phyloP scores from a whole-genome alignment of 768 basidiomycete genomes.

The Rhodocollybia butyracea region DNA sequence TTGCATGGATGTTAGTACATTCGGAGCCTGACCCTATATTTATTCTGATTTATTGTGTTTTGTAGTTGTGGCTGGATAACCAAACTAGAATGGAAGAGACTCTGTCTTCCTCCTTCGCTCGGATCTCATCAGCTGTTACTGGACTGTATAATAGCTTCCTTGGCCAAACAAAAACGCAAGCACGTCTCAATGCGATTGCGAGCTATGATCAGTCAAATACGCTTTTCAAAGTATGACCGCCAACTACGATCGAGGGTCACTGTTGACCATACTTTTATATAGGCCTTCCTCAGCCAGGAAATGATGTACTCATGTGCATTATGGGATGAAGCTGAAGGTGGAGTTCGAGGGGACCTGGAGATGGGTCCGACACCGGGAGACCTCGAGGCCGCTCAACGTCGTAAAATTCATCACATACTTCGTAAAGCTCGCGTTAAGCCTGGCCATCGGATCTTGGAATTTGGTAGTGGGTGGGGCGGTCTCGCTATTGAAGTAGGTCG shows the following conservation, averaged over 20 bases:
- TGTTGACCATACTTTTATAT: not conserved
- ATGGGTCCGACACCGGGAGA: slow-evolving; percentile 57
- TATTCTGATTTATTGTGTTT: not conserved
- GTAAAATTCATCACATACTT: slow-evolving; percentile 83
- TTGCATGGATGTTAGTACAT: slow-evolving; percentile 55
- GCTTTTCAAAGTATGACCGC: slow-evolving; percentile 64
- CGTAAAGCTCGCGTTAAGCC: slow-evolving; percentile 71
- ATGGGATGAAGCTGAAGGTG: slow-evolving; percentile 78
- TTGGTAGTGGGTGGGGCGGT: slow-evolving; percentile 93
- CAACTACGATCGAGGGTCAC: not conserved
- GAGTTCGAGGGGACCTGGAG: slow-evolving; percentile 68
- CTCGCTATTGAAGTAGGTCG: slow-evolving; percentile 74
- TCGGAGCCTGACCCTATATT: slow-evolving; percentile 3
- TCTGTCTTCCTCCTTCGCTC: slow-evolving; percentile 53
- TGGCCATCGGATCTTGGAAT: slow-evolving; percentile 83
- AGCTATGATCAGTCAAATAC: slow-evolving; percentile 94
- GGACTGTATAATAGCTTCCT: slow-evolving; percentile 68
- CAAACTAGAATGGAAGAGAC: slow-evolving; percentile 55
- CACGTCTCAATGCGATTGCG: slow-evolving; percentile 76
- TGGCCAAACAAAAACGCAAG: slow-evolving; percentile 69
- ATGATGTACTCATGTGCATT: slow-evolving; percentile 96
- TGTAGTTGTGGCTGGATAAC: slow-evolving; percentile 67
- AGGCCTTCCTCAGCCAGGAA: slow-evolving; percentile 80
- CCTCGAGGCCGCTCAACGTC: slow-evolving; percentile 76
- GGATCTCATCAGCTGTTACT: slow-evolving; percentile 55